A percentile compares a stretch with the other conserved stretches of the same genome.
These are phyloP conservation scores for Mentha longifolia DNA, from an alignment of 257 asterid species.

Conservation along the genomic window DNA sequence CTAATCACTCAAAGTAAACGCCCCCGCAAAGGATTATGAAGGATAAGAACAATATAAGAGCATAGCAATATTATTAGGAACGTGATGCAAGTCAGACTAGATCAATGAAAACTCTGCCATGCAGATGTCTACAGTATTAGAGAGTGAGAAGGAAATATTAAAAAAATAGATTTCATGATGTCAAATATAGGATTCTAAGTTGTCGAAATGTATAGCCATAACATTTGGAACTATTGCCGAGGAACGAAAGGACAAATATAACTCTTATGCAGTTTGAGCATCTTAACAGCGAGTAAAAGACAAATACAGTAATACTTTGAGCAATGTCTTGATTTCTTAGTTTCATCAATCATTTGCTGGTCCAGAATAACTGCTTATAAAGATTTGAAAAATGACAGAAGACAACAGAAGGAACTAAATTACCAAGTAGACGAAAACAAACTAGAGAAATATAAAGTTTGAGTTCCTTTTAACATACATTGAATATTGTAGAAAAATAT, in stretches of 20 bases:
- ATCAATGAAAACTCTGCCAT: neutral
- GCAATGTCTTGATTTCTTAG: constrained; percentile 5
- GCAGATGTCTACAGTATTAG: too few species aligned
- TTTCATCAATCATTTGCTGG: neutral
- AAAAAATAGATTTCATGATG: neutral
- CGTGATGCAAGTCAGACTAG: neutral
- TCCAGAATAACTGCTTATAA: too few species aligned
- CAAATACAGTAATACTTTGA: neutral
- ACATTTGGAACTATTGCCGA: neutral
- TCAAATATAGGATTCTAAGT: neutral
- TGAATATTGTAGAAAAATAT: neutral
- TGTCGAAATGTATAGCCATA: neutral
- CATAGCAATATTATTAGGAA: neutral
- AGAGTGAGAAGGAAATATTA: neutral
- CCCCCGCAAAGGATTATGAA: neutral
- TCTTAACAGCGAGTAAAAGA: neutral
- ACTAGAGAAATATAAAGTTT: neutral
- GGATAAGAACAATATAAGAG: neutral
- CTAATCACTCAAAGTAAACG: too few species aligned
- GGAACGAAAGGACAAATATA: neutral
- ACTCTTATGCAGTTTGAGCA: neutral
- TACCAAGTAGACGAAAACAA: neutral
- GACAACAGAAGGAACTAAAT: neutral
- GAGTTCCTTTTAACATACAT: neutral
- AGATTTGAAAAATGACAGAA: neutral